Evolutionary conservation across 2,329 filamentous ascomycete genomes (phyloP), one percentile per base, ranked within the genome.

Genomic region (Botrytis squamosa): DNA sequence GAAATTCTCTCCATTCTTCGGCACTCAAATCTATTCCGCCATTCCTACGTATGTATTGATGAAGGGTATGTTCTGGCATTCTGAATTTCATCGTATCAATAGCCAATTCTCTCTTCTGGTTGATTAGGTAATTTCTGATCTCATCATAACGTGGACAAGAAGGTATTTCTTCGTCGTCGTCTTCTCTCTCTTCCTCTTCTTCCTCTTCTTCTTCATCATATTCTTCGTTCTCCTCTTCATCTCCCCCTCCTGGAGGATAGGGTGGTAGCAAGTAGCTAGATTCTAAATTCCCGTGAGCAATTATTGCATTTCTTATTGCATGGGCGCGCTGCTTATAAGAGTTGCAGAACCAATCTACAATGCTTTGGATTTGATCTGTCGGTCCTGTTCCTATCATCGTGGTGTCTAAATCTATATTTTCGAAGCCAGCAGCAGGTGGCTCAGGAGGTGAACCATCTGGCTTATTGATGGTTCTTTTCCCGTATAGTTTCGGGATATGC

Each of bases 1-100:
- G 71, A n/a, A 73, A 73, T 5, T 6, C 40, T 62, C 63, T 73
- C 71, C 71, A 73, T 40, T 73, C 71, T n/a, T 69, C 46, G 6
- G 63, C 52, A 29, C 40, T 69, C 2, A 73, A 10, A 25, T 22
- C 2, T 42, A 73, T 42, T 6, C 71, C 71, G 4, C 71, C 71
- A 10, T 68, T 69, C 38, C 64, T 69, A 38, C 55, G 18, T 60
- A 73, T 73, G 14, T 73, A 69, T 40, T 60, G 22, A 25, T 52
- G 38, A 14, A 73, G 22, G 10, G 63, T 44, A 60, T 69, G 71
- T 33, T 73, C 71, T 60, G 71, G 71, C 18, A 73, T 69, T 49
- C 25, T 59, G 22, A 73, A 73, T 42, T 29, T 49, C 71, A 73
- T 69, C 29, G 71, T 73, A 14, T 73, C 64, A 14, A 73, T 44